Evolutionary conservation across 768 basidiomycete genomes (phyloP).

Genomic region (Tylopilus vinaceipallidus): DNA sequence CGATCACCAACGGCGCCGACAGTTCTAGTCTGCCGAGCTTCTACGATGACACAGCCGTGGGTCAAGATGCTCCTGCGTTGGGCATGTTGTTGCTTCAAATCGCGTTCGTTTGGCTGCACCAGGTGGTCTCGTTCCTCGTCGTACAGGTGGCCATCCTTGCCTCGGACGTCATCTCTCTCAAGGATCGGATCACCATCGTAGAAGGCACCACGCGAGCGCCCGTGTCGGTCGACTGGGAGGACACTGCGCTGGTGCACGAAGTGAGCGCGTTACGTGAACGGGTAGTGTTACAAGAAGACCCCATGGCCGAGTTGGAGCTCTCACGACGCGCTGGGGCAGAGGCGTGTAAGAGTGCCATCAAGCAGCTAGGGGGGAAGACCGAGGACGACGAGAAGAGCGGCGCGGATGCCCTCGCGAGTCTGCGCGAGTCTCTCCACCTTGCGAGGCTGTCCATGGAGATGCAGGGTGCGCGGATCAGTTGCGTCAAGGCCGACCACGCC

Average conservation of each 20-base stretch:
- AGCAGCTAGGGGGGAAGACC: constrained; percentile 4
- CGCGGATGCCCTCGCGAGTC: constrained; percentile 3
- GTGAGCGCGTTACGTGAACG: constrained; percentile 9
- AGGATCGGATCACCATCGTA: constrained; percentile 16
- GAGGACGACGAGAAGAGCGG: constrained; percentile 4
- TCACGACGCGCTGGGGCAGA: constrained; percentile 7
- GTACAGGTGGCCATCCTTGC: constrained; percentile 3
- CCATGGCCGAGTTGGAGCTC: constrained; percentile 6
- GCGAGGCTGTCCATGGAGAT: constrained; percentile 6
- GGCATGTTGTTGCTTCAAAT: constrained; percentile 2
- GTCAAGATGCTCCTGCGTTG: neutral
- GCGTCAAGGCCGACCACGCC: constrained; percentile 14
- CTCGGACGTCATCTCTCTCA: constrained; percentile 16
- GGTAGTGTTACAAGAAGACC: constrained; percentile 14
- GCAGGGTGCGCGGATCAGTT: constrained; percentile 14
- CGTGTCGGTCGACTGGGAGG: neutral
- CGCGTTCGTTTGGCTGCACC: constrained; percentile 7
- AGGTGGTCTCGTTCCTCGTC: constrained; percentile 2
- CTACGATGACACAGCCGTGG: neutral
- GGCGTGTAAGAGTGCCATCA: constrained; percentile 1
- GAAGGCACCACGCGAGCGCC: neutral
- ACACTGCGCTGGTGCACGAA: constrained; percentile 3
- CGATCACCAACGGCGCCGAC: too few species aligned
- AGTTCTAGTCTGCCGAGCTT: neutral
- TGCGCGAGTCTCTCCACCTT: constrained; percentile 6